Conservation (phyloP, 1,139 yeast species). For the Taphrina confusa region DNA sequence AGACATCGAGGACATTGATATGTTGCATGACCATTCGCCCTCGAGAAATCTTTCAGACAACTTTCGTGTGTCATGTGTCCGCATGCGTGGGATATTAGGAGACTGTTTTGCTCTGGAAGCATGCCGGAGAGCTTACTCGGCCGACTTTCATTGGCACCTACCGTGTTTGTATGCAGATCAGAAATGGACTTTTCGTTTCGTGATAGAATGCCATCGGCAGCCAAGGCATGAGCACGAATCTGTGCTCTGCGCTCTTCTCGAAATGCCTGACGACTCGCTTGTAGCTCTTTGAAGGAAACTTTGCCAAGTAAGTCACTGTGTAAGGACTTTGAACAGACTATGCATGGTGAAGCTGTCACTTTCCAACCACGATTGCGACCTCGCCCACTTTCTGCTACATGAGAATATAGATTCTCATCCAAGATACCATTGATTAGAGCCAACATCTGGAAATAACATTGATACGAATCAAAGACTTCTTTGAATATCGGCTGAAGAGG, state of each 20-base stretch:
- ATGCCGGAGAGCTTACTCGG: no score
- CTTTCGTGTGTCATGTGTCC: constrained; percentile 11
- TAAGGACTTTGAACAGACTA: no score
- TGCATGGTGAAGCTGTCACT: not conserved
- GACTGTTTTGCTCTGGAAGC: no score
- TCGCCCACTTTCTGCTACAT: not conserved
- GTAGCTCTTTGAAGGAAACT: no score
- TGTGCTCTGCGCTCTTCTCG: no score
- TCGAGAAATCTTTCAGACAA: not conserved
- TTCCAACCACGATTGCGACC: not conserved
- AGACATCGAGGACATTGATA: constrained; percentile 2
- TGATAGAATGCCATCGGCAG: no score
- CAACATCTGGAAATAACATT: constrained; percentile 63
- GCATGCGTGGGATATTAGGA: not conserved
- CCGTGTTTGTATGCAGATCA: no score
- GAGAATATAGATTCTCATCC: not conserved
- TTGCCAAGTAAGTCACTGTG: no score
- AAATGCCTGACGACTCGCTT: no score
- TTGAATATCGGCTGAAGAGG: constrained; percentile 63
- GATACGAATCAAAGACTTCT: constrained; percentile 65
- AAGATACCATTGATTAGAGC: constrained; percentile 57
- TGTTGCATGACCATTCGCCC: not conserved
- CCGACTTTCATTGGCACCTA: no score
- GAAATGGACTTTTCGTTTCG: no score
- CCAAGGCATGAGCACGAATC: no score